phyloP scores from a whole-genome alignment of 495 filamentous ascomycete genomes.

The Amorphotheca resinae region DNA sequence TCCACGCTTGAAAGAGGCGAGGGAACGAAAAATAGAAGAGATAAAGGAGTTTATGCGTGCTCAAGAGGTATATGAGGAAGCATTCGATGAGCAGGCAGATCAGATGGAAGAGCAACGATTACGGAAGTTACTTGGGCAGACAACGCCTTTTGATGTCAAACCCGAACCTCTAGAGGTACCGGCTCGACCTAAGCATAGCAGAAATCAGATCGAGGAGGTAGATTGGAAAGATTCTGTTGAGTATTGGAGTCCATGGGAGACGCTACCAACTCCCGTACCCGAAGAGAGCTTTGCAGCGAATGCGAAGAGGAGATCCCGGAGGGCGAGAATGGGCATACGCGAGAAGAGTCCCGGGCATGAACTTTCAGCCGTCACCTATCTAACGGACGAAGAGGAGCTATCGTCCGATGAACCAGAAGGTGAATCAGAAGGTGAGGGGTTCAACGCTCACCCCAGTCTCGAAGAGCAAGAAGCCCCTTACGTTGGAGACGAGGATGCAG shows the following conservation, averaged over 20 bases:
- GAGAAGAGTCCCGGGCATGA: background rate
- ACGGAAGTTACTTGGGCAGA: slow-evolving; percentile 35
- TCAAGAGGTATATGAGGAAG: slow-evolving; percentile 42
- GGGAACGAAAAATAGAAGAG: slow-evolving; percentile 11
- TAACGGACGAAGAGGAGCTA: no score
- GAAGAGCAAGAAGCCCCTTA: no score
- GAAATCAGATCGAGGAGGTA: slow-evolving; percentile 21
- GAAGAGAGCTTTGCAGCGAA: slow-evolving; percentile 24
- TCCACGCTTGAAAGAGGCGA: background rate
- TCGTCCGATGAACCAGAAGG: no score
- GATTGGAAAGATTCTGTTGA: slow-evolving; percentile 35
- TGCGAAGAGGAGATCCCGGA: slow-evolving; percentile 5
- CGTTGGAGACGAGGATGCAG: no score
- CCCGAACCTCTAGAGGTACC: slow-evolving; percentile 6
- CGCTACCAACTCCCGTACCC: slow-evolving; percentile 24
- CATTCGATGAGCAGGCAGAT: slow-evolving; percentile 37
- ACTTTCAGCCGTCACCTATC: no score
- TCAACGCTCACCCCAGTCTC: no score
- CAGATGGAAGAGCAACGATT: slow-evolving; percentile 42
- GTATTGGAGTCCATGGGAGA: slow-evolving; percentile 40
- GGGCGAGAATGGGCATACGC: background rate
- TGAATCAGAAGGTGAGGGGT: no score
- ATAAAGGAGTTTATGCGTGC: slow-evolving; percentile 24
- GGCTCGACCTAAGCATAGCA: slow-evolving; percentile 19
- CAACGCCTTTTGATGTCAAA: slow-evolving; percentile 16